These are phyloP conservation scores for Pseudonectria foliicola DNA, from an alignment of 2,329 filamentous ascomycete species.

Conservation along the genomic window DNA sequence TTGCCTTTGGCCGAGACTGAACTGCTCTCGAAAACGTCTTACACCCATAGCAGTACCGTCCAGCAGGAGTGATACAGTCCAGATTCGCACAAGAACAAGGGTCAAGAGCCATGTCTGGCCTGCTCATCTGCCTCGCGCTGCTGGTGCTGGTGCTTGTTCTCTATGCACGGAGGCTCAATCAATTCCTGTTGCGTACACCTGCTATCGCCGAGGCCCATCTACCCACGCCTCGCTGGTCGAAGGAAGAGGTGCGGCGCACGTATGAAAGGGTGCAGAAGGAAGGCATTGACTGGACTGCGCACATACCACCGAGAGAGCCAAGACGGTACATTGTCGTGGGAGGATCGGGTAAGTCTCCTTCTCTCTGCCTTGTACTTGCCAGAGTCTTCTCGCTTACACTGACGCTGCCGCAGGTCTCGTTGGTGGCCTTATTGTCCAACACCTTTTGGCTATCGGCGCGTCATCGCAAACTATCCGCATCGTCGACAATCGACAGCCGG, in stretches of 20 bases:
- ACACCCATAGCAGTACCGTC: too few relatives aligned
- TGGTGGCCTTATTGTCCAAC: conserved; percentile 46
- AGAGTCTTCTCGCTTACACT: neutral
- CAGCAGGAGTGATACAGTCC: too few relatives aligned
- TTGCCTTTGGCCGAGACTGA: too few relatives aligned
- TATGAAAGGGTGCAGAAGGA: conserved; percentile 28
- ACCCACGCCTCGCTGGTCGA: conserved; percentile 27
- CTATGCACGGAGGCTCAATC: conserved; percentile 27
- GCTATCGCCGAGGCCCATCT: conserved; percentile 25
- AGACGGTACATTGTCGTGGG: conserved; percentile 40
- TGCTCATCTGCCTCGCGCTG: neutral
- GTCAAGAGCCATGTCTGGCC: neutral
- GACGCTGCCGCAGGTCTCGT: conserved; percentile 38
- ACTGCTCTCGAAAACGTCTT: too few relatives aligned
- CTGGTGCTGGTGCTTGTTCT: conserved; percentile 24
- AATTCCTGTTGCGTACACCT: conserved; percentile 29
- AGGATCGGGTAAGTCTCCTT: conserved; percentile 33
- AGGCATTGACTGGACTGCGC: conserved; percentile 31
- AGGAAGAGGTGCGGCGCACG: conserved; percentile 26
- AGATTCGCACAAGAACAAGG: too few relatives aligned
- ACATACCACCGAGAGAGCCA: conserved; percentile 32
- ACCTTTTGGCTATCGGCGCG: conserved; percentile 47
- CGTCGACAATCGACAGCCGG: conserved; percentile 38
- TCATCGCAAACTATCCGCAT: conserved; percentile 44
- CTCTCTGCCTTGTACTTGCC: neutral